Evolutionary conservation across 2,329 filamentous ascomycete genomes (phyloP).

Genomic region (Scedosporium dehoogii): DNA sequence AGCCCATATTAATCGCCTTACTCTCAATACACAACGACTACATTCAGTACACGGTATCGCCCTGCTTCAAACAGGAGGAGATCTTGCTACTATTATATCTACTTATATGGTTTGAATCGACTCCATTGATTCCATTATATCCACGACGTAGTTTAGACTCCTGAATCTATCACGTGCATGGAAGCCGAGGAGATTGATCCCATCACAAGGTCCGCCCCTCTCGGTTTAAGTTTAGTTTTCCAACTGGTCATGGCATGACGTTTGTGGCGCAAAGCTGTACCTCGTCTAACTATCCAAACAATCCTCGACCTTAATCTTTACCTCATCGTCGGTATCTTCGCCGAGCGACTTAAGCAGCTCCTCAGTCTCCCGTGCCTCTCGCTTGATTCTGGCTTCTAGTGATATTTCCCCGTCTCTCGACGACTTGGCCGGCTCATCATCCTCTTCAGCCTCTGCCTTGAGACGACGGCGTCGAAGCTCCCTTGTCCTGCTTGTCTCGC

Average conservation of each 20-base stretch:
- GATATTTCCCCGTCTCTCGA: not conserved
- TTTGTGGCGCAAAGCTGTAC: not conserved
- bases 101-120: no score
- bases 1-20: no score
- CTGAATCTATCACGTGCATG: no score
- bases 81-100: no score
- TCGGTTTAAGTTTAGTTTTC: no score
- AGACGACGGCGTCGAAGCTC: not conserved
- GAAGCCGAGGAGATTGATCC: no score
- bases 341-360: conserved; percentile 8
- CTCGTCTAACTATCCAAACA: conserved; percentile 11
- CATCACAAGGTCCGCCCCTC: no score
- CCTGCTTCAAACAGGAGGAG: no score
- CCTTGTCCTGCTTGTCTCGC: not conserved
- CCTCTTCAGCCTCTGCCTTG: not conserved
- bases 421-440: not conserved
- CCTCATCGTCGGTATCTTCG: conserved; percentile 14
- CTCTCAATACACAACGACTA: no score
- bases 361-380: conserved; percentile 9
- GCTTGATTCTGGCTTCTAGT: not conserved
- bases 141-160: no score
- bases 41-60: no score
- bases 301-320: conserved; percentile 21
- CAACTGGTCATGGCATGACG: not conserved
- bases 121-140: no score